Evolutionary conservation across 805 yeast genomes (phyloP), one percentile per base, ranked within the genome.

Genomic region (Myxozyma lipomycoides): DNA sequence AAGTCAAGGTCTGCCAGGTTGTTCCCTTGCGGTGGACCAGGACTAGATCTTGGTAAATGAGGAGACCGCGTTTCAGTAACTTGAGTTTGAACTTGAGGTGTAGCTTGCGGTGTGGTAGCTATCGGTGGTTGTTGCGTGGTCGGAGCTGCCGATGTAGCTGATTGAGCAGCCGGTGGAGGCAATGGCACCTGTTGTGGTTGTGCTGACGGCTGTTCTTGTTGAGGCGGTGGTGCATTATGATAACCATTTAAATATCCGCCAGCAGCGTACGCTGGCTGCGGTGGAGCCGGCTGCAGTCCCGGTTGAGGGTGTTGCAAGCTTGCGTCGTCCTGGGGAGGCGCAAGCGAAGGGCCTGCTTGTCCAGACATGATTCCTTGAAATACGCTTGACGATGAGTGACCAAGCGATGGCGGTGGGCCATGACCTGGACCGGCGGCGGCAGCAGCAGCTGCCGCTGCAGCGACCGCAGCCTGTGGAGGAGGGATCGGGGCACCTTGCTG

Each of bases 1-100:
- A 91, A 81, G 67, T 89, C 96, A 64, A 88, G 76, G 64, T 86
- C 95, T 59, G 65, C 66, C 52, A 67, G 52, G 62, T 65, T 48
- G 67, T 67, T 61, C 62, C 73, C 64, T 59, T 34, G 45, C 15
- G 58, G 55, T 19, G 58, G 50, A 6, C 52, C 58, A 9, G 58
- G 58, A 35, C 56, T 54, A 2, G 56, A 51, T 18, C 58, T 56
- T 21, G 57, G 17, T 9, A 52, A 22, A 37, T 47, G 57, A n/a
- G 58, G 58, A 18, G 54, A 48, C 12, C 57, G 48, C 19, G 51
- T n/a, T 32, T 51, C 58, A 9, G 42, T 43, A 12, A 39, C 47
- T 6, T 53, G 46, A 21, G 28, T 35, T 39, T 53, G 57, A 19
- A 39, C 39, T 46, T 35, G 38, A 10, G 38, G 38, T 17, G 38